A percentile compares a stretch with the other conserved stretches of the same genome.
Conservation (phyloP, 2,329 filamentous ascomycete species). For the Cladobotryum protrusum region DNA sequence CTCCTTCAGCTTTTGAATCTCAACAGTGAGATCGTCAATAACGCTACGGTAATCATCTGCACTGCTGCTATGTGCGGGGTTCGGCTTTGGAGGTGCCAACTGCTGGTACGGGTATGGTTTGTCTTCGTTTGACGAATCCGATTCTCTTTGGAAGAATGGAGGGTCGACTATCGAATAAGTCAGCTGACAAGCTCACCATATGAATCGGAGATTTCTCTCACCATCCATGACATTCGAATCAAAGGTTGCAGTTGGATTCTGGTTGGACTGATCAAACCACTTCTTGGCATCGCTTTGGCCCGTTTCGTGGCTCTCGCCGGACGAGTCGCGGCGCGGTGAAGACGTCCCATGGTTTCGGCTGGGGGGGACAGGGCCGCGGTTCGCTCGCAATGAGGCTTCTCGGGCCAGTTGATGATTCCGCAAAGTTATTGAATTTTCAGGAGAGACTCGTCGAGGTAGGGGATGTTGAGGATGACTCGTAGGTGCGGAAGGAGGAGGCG, state of each 20-base stretch:
- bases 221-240: conserved; percentile 43
- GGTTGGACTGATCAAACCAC: conserved; percentile 51
- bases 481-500: not conserved
- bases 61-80: conserved; percentile 48
- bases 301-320: conserved; percentile 44
- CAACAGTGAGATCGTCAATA: conserved; percentile 80
- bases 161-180: conserved; percentile 37
- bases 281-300: conserved; percentile 43
- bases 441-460: conserved; percentile 38
- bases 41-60: conserved; percentile 73
- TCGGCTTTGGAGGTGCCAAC: conserved; percentile 24
- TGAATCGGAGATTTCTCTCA: conserved; percentile 19
- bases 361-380: conserved; percentile 18
- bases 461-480: conserved; percentile 30
- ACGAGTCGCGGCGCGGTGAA: conserved; percentile 35
- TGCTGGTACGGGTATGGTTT: conserved; percentile 19
- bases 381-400: conserved; percentile 32
- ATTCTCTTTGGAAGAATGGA: conserved; percentile 49
- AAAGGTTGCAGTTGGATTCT: conserved; percentile 39
- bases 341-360: conserved; percentile 15
- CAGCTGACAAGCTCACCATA: not conserved
- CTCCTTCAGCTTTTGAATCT: conserved; percentile 73
- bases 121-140: conserved; percentile 46
- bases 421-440: conserved; percentile 42
- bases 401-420: conserved; percentile 39